Conservation (phyloP, 176 grass and related monocot species). For the Rhipidocladum racemiflorum region DNA sequence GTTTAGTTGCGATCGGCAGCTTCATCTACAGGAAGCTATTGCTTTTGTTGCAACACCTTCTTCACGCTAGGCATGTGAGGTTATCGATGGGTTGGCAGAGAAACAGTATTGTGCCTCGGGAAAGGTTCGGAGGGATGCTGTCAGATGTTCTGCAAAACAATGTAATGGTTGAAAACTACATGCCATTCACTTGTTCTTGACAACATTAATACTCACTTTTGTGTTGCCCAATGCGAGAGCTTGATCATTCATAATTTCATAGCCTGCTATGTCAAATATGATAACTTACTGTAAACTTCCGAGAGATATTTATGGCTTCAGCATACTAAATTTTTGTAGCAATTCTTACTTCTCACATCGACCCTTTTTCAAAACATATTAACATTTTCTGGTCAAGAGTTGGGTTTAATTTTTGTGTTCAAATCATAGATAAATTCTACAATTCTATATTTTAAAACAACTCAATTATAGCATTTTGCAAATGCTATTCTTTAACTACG, state of each 20-base stretch:
- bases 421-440: background rate
- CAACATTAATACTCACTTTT: background rate
- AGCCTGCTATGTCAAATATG: background rate
- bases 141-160: slow-evolving; percentile 12
- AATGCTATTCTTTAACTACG: background rate
- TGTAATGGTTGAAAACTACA: slow-evolving; percentile 21
- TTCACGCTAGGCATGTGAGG: background rate
- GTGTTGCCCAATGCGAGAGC: background rate
- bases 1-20: slow-evolving; percentile 3
- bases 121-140: background rate
- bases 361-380: background rate
- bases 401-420: background rate
- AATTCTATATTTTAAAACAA: background rate
- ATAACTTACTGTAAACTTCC: background rate
- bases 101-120: background rate
- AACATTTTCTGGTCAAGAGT: background rate
- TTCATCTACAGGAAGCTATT: slow-evolving; percentile 5
- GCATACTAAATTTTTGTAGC: background rate
- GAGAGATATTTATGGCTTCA: background rate
- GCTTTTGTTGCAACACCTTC: background rate
- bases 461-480: background rate
- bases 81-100: background rate
- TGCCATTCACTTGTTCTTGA: background rate
- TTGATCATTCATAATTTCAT: background rate
- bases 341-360: background rate